Evolutionary conservation across 768 basidiomycete genomes (phyloP), one percentile per base, ranked within the genome.

Genomic region (Sarcomyxa edulis): DNA sequence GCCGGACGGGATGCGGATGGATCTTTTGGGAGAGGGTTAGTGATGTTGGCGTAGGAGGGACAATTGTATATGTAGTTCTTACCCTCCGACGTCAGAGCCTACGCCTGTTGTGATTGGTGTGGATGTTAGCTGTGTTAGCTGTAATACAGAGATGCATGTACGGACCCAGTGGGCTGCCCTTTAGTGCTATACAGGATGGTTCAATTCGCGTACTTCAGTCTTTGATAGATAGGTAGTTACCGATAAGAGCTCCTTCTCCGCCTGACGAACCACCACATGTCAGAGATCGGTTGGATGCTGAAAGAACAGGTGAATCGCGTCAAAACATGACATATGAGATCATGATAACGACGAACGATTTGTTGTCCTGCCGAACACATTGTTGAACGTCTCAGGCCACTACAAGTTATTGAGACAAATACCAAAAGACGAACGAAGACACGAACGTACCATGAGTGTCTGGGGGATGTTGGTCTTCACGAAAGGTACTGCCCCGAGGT

Each of bases 61-160:
- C 14, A 22, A 24, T 36, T 25, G 14, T 15, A 32, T 23, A 8
- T 26, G 34, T 14, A 26, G 28, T 7, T 12, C 14, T 50, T 52
- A 84, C 84, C 86, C 84, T 50, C 82, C 84, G 42, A 90, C 75
- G 53, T 91, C 89, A 18, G 88, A 83, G 29, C 88, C 89, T 8
- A 89, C 73, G 20, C 88, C 84, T n/a, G n/a, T n/a, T n/a, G n/a
- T n/a, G n/a, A n/a, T n/a, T n/a, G n/a, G n/a, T n/a, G n/a, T n/a
- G n/a, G n/a, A n/a, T n/a, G n/a, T n/a, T n/a, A n/a, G n/a, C n/a
- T 12, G 14, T 34, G 12, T 45, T 14, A 40, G 37, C 24, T 10
- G 11, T 38, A 33, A 24, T 12, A 39, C 19, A 15, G 7, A 14
- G n/a, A 19, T 26, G 14, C 21, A 15, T 19, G 18, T 20, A n/a